These are phyloP conservation scores for Curvularia verruculosa DNA, from an alignment of 2,329 filamentous ascomycete genomes.

Conservation along the genomic window DNA sequence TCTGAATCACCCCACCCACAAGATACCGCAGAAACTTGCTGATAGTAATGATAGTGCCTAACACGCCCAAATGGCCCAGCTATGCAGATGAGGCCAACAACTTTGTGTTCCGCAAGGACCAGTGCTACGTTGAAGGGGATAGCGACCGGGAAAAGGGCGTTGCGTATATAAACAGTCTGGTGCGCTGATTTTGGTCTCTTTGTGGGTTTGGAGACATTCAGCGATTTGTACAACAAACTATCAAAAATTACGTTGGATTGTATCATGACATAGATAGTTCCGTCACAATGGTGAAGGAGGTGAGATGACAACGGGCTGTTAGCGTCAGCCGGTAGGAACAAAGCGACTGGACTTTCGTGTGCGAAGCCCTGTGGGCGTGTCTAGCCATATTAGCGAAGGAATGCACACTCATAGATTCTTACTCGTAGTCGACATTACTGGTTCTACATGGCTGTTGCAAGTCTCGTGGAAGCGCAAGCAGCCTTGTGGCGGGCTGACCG, in stretches of 20 bases:
- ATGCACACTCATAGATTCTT: too few species aligned
- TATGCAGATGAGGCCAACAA: constrained; percentile 29
- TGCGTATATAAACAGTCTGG: constrained; percentile 32
- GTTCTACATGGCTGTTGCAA: not conserved
- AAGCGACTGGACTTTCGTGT: not conserved
- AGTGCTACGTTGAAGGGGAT: constrained; percentile 37
- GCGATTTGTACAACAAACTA: too few species aligned
- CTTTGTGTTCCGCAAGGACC: constrained; percentile 38
- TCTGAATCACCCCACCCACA: constrained; percentile 3
- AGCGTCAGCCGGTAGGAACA: not conserved
- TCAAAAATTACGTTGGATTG: not conserved
- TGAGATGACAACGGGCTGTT: not conserved
- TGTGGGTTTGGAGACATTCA: not conserved
- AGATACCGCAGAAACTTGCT: not conserved
- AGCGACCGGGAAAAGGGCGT: constrained; percentile 29
- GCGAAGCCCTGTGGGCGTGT: not conserved
- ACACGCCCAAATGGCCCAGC: constrained; percentile 25
- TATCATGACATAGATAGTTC: not conserved
- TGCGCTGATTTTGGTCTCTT: constrained; percentile 16
- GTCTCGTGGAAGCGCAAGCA: not conserved
- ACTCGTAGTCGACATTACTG: too few species aligned
- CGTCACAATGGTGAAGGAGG: not conserved
- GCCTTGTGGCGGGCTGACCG: not conserved
- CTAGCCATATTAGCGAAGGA: not conserved
- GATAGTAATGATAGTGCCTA: constrained; percentile 17